Percentiles rank a stretch among this genome's conserved stretches.
These are phyloP conservation scores for Arthromyces matolae DNA, from an alignment of 768 basidiomycete species.

Conservation along the genomic window DNA sequence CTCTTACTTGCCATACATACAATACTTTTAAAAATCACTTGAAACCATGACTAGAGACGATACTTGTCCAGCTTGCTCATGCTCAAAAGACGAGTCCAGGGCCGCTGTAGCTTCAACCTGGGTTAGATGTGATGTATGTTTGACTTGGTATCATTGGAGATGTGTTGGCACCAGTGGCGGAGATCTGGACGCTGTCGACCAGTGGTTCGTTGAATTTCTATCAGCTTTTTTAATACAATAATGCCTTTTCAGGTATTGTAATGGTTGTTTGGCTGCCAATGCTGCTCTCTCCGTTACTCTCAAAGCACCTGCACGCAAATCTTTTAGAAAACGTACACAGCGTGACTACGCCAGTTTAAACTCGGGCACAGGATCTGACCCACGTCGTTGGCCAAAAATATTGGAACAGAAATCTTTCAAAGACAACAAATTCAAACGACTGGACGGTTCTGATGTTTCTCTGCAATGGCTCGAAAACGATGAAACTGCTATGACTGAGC, in stretches of 20 bases:
- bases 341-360: conserved; percentile 80
- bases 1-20: too few species aligned
- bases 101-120: conserved; percentile 62
- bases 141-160: conserved; percentile 81
- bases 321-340: conserved; percentile 67
- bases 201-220: conserved; percentile 52
- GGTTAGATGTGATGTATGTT: conserved; percentile 81
- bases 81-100: conserved; percentile 28
- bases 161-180: conserved; percentile 69
- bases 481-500: conserved; percentile 72
- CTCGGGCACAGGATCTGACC: conserved; percentile 59
- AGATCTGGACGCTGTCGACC: conserved; percentile 67
- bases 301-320: conserved; percentile 79
- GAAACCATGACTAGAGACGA: too few species aligned
- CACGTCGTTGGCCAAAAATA: conserved; percentile 63
- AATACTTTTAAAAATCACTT: too few species aligned
- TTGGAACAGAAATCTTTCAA: conserved; percentile 66
- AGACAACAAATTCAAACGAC: conserved; percentile 58
- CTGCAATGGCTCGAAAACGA: conserved; percentile 74
- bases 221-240: conserved; percentile 9
- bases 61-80: conserved; percentile 51
- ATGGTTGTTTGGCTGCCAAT: conserved; percentile 56
- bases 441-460: conserved; percentile 64
- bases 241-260: conserved; percentile 60
- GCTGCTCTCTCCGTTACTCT: conserved; percentile 62